Conservation (phyloP, 257 asterid species). For the Solanum etuberosum region DNA sequence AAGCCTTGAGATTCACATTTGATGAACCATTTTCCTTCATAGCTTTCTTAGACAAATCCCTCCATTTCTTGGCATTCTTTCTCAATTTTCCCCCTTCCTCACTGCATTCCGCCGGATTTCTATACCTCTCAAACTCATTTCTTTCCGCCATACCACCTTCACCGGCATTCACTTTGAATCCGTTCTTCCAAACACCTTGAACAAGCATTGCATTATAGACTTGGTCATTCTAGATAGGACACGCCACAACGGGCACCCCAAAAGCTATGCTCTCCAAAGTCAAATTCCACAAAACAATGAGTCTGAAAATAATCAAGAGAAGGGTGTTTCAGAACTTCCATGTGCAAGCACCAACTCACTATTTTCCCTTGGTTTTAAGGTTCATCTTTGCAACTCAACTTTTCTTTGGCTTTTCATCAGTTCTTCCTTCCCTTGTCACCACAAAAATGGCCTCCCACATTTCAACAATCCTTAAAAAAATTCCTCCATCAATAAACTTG, state of each 20-base stretch:
- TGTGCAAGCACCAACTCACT: conserved; percentile 16
- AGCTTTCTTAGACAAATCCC: conserved; percentile 26
- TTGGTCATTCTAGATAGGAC: conserved; percentile 35
- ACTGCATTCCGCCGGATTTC: conserved; percentile 9
- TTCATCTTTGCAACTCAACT: conserved; percentile 1
- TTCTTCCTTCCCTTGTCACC: background rate
- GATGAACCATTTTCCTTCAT: conserved; percentile 21
- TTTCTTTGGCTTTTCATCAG: background rate
- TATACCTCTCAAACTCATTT: conserved; percentile 18
- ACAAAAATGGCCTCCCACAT: background rate
- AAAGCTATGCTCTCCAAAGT: conserved; percentile 22
- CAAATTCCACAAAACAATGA: conserved; percentile 42
- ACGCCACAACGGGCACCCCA: background rate
- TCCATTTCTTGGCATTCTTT: conserved; percentile 24
- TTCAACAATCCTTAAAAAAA: background rate
- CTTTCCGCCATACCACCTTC: conserved; percentile 3
- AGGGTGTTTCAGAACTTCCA: conserved; percentile 10
- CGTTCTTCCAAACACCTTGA: conserved; percentile 35
- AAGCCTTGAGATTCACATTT: conserved; percentile 14
- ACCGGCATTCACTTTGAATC: conserved; percentile 11
- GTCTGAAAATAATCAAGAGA: conserved; percentile 15
- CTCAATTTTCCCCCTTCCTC: conserved; percentile 16
- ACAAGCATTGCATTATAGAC: conserved; percentile 30
- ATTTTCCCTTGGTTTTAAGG: conserved; percentile 7
- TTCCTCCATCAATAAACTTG: background rate